A percentile compares a stretch with the other conserved stretches of the same genome.
Conservation (phyloP, 306 rosid species). For the Vigna mungo region DNA sequence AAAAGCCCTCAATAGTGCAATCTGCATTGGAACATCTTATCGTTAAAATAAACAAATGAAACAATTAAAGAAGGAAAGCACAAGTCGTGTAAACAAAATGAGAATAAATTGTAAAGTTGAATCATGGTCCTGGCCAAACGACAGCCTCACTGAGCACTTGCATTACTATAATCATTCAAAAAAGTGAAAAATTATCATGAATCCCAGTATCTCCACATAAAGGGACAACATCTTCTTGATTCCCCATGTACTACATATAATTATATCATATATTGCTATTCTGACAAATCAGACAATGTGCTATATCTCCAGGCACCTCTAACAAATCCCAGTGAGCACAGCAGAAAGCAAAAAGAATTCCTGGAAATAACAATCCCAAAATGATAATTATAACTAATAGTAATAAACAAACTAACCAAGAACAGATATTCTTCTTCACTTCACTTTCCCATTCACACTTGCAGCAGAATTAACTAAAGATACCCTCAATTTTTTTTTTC, state of each 20-base stretch:
- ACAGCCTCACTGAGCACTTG: slow-evolving; percentile 55
- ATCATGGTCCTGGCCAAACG: slow-evolving; percentile 56
- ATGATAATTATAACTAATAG: slow-evolving; percentile 44
- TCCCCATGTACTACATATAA: slow-evolving; percentile 46
- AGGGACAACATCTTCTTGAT: slow-evolving; percentile 56
- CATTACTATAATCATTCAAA: slow-evolving; percentile 60
- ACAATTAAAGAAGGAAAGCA: slow-evolving; percentile 44
- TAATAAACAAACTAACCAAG: slow-evolving; percentile 62
- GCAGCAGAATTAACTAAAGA: slow-evolving; percentile 52
- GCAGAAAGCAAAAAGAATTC: slow-evolving; percentile 13
- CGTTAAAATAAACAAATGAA: slow-evolving; percentile 45
- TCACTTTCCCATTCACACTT: slow-evolving; percentile 71
- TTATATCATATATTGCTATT: slow-evolving; percentile 53
- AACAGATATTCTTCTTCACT: slow-evolving; percentile 67
- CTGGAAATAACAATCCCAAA: slow-evolving; percentile 45
- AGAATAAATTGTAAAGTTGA: slow-evolving; percentile 46
- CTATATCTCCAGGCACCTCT: slow-evolving; percentile 56
- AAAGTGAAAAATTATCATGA: slow-evolving; percentile 59
- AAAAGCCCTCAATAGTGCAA: slow-evolving; percentile 26
- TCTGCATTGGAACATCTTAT: slow-evolving; percentile 43
- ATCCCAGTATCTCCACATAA: slow-evolving; percentile 58
- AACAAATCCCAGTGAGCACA: slow-evolving; percentile 54
- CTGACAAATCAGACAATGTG: slow-evolving; percentile 55
- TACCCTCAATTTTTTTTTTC: slow-evolving; percentile 49
- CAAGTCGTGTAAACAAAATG: slow-evolving; percentile 50